Evolutionary conservation across 352 stramenopile genomes (phyloP).

Genomic region (Phytophthora nicotianae): DNA sequence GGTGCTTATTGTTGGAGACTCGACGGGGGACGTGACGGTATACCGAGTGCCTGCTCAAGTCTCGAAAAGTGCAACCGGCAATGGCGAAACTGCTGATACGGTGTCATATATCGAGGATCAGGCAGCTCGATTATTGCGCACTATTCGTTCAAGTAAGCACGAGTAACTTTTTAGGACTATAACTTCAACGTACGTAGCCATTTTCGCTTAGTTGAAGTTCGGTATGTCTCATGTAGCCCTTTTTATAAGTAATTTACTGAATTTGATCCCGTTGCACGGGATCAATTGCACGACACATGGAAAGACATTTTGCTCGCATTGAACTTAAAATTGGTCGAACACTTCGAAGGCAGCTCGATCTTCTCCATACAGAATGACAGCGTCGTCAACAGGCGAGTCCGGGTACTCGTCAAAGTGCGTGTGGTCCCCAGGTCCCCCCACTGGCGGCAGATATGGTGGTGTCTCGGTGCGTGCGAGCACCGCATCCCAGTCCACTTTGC

Average conservation of each 20-base stretch:
- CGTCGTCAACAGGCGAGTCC: constrained; percentile 88
- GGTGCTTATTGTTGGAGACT: constrained; percentile 80
- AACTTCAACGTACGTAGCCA: too few relatives aligned
- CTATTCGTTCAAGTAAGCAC: constrained; percentile 63
- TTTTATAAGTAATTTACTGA: too few relatives aligned
- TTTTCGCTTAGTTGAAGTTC: constrained; percentile 6
- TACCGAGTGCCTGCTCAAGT: constrained; percentile 62
- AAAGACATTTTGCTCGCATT: constrained; percentile 36
- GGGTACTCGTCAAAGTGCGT: constrained; percentile 95
- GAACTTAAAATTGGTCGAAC: constrained; percentile 86
- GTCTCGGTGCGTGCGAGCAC: constrained; percentile 74
- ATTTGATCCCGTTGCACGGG: too few relatives aligned
- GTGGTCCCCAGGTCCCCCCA: constrained; percentile 86
- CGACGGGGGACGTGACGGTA: constrained; percentile 72
- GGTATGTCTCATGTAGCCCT: too few relatives aligned
- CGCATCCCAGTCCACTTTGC: constrained; percentile 84
- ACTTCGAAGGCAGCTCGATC: constrained; percentile 86
- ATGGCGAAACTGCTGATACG: constrained; percentile 12
- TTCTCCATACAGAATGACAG: constrained; percentile 81
- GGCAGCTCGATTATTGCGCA: constrained; percentile 51
- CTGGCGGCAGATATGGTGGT: constrained; percentile 86
- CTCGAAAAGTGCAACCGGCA: constrained; percentile 24
- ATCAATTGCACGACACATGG: too few relatives aligned
- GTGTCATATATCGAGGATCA: constrained; percentile 54
- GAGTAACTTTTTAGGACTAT: too few relatives aligned